Conservation (phyloP, 2,329 filamentous ascomycete species). For the Pseudogymnoascus sp. region DNA sequence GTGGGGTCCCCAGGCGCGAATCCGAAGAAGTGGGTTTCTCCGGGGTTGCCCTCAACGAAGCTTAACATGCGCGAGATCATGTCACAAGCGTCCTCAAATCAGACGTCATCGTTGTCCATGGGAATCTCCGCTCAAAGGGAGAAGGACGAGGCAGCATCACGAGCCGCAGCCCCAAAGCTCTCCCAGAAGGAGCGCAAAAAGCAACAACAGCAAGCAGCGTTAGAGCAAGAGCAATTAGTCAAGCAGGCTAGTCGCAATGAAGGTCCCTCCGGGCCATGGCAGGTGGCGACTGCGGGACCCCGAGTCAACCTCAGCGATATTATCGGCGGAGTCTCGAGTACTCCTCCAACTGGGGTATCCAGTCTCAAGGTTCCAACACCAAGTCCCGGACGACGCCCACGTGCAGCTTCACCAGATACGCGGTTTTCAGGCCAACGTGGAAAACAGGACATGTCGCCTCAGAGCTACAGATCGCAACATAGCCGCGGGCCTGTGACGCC, state of each 20-base stretch:
- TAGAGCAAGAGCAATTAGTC: constrained; percentile 23
- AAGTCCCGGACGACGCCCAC: constrained; percentile 21
- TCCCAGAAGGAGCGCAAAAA: constrained; percentile 92
- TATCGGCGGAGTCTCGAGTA: constrained; percentile 25
- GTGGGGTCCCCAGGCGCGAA: not conserved
- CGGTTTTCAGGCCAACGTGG: constrained; percentile 48
- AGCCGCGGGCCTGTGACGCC: constrained; percentile 27
- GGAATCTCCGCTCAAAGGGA: constrained; percentile 44
- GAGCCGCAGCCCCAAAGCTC: constrained; percentile 48
- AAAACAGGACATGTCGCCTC: not conserved
- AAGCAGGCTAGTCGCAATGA: not conserved
- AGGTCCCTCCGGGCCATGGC: constrained; percentile 53
- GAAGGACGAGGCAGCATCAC: constrained; percentile 27
- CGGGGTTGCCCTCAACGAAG: constrained; percentile 24
- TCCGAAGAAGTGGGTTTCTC: constrained; percentile 26
- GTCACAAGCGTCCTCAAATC: constrained; percentile 49
- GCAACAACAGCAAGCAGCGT: constrained; percentile 53
- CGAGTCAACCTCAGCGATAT: constrained; percentile 45
- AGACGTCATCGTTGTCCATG: constrained; percentile 44
- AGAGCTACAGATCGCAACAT: constrained; percentile 26
- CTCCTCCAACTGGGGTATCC: constrained; percentile 24
- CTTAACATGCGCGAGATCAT: constrained; percentile 72
- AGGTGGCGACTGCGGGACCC: constrained; percentile 41
- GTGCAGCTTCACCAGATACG: constrained; percentile 54
- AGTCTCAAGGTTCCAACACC: constrained; percentile 23